A percentile compares a stretch with the other conserved stretches of the same genome.
Conservation (phyloP, 2,329 filamentous ascomycete genomes). For the Onygena corvina region DNA sequence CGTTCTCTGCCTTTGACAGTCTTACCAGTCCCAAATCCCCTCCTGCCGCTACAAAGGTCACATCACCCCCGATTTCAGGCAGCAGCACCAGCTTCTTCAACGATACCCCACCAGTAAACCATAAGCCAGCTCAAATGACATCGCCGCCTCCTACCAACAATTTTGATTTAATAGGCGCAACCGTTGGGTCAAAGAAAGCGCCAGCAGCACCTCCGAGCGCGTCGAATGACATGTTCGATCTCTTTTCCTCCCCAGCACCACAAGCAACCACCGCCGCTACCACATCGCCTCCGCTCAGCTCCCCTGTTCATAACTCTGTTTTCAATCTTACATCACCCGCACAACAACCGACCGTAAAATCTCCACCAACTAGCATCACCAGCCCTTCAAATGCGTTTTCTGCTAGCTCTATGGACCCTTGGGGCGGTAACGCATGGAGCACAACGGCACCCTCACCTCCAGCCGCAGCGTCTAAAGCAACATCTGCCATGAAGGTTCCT, state of each 20-base stretch:
- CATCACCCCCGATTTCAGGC: slow-evolving; percentile 39
- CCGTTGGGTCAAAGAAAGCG: slow-evolving; percentile 28
- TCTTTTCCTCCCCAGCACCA: slow-evolving; percentile 43
- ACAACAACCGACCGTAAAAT: slow-evolving; percentile 21
- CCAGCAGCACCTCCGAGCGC: slow-evolving; percentile 35
- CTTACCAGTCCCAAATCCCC: slow-evolving; percentile 32
- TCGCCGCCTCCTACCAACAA: neutral
- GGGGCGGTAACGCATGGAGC: slow-evolving; percentile 79
- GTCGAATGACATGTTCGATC: slow-evolving; percentile 71
- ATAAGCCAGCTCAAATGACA: slow-evolving; percentile 27
- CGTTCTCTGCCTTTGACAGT: slow-evolving; percentile 15
- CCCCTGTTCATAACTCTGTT: slow-evolving; percentile 46
- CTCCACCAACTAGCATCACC: slow-evolving; percentile 22
- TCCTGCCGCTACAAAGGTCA: slow-evolving; percentile 37
- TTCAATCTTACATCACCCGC: slow-evolving; percentile 62
- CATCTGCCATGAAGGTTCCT: slow-evolving; percentile 32
- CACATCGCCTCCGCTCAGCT: slow-evolving; percentile 34
- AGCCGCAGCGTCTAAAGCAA: slow-evolving; percentile 28
- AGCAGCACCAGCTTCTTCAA: slow-evolving; percentile 79
- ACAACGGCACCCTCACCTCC: slow-evolving; percentile 47
- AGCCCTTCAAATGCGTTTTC: slow-evolving; percentile 33
- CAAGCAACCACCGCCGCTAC: slow-evolving; percentile 26
- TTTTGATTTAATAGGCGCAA: slow-evolving; percentile 15
- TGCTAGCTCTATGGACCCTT: slow-evolving; percentile 52
- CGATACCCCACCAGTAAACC: slow-evolving; percentile 46